A percentile compares a stretch with the other conserved stretches of the same genome.
Evolutionary conservation across 495 filamentous ascomycete genomes (phyloP).

Genomic region (Coniosporium apollinis): DNA sequence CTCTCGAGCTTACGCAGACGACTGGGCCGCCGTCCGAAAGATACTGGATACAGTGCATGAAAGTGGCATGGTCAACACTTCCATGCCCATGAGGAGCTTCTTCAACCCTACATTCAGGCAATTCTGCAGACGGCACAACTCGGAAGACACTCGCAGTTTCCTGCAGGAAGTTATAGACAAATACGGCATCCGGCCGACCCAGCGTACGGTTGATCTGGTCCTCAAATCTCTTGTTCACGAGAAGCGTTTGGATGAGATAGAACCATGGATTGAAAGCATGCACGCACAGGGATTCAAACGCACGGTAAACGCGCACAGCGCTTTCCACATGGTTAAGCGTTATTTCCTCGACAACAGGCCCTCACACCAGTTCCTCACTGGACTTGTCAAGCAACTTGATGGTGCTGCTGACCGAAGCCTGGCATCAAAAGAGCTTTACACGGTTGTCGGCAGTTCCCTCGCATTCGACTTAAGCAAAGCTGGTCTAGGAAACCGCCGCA

Average conservation of each 20-base stretch:
- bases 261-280: conserved; percentile 6
- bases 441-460: background rate
- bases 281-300: background rate
- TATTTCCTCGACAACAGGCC: background rate
- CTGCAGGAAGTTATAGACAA: background rate
- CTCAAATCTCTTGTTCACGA: conserved; percentile 7
- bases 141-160: background rate
- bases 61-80: background rate
- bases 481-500: background rate
- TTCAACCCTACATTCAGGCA: background rate
- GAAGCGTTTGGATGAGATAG: conserved; percentile 3
- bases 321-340: background rate
- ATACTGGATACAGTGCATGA: background rate
- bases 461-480: background rate
- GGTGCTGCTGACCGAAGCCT: background rate
- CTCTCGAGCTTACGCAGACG: background rate
- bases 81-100: background rate
- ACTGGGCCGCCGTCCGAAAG: background rate
- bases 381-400: background rate
- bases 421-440: background rate
- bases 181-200: background rate
- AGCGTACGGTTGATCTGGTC: conserved; percentile 2
- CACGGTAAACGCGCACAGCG: background rate
- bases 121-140: background rate
- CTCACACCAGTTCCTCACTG: background rate